Base-by-base conservation (phyloP, 106 monocot species). In the Dendrobium officinale region DNA sequence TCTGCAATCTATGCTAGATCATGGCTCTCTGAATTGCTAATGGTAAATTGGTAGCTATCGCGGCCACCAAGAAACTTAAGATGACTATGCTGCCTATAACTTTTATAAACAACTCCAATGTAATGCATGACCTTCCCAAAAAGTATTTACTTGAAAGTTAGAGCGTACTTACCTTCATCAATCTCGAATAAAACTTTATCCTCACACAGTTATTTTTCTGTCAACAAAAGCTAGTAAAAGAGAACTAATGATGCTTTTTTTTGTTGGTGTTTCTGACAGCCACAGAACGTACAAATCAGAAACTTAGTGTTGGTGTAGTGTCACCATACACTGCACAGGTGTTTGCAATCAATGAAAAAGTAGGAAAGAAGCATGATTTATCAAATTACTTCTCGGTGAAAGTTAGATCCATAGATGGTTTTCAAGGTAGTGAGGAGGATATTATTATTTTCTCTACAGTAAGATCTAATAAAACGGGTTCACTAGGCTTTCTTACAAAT, bases 401-500 rank as follows among this genome's bases (percentile, higher is more conserved):
- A 59, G 82, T 86, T 58, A 88, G 77, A 31, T 88, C 84, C 4
- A 82, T 88, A 17, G 91, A 91, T 79, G 86, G 91, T 5, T 88
- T 86, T 85, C 91, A 86, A 80, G 88, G 91, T 19, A 78, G 91
- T 17, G 88, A 88, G 67, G 88, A 91, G 49, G 88, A 91, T 45
- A 37, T 88, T 44, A 86, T 91, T 9, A 88, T 91, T 22, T 42
- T 91, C 17, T 86, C 84, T 55, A 89, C 88, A 1, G 93, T 93
- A 3, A 83, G 93, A 55, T 87, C 84, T 20, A 91, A 89, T 27
- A 44, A 22, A 4, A 43, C 7, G 20, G 91, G 91, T 4, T 83
- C 51, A 17, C 49, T 93, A 40, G 93, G 93, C 7, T 93, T 93
- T 76, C 84, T 93, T 5, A 56, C 67, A 7, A 83, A 93, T 80